Conservation (phyloP, 208 protist species). For the Leishmania aethiopica region DNA sequence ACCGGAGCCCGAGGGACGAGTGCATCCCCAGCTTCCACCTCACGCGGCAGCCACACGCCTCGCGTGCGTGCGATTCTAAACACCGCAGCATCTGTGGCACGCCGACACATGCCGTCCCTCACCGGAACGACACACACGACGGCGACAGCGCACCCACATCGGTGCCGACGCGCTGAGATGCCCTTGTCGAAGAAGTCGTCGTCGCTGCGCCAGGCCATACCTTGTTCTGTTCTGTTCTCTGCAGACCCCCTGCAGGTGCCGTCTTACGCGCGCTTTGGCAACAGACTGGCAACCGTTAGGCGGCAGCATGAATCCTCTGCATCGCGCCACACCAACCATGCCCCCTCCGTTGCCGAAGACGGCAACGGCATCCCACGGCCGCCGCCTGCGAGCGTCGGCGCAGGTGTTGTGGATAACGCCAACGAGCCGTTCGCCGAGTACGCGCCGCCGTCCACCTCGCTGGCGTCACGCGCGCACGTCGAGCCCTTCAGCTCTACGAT, state of each 20-base stretch:
- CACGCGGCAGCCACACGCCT: background rate
- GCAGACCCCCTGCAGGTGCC: background rate
- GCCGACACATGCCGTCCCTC: background rate
- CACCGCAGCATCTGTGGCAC: background rate
- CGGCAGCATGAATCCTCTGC: background rate
- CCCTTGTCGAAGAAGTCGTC: background rate
- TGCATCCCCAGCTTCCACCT: background rate
- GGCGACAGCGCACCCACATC: background rate
- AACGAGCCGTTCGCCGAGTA: background rate
- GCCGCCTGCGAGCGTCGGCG: background rate
- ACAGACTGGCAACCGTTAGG: background rate
- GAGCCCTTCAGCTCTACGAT: background rate
- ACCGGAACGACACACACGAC: background rate
- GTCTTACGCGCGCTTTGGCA: background rate
- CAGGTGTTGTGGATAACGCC: background rate
- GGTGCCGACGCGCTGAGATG: background rate
- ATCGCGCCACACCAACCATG: background rate
- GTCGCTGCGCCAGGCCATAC: background rate
- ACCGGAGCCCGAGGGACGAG: background rate
- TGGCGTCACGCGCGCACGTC: background rate
- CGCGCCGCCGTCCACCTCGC: background rate
- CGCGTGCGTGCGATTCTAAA: background rate
- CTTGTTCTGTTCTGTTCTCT: background rate
- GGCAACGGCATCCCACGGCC: background rate
- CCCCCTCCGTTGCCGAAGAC: background rate